phyloP scores from a whole-genome alignment of 163 green algal species.

The Trebouxiophyceae sp. region DNA sequence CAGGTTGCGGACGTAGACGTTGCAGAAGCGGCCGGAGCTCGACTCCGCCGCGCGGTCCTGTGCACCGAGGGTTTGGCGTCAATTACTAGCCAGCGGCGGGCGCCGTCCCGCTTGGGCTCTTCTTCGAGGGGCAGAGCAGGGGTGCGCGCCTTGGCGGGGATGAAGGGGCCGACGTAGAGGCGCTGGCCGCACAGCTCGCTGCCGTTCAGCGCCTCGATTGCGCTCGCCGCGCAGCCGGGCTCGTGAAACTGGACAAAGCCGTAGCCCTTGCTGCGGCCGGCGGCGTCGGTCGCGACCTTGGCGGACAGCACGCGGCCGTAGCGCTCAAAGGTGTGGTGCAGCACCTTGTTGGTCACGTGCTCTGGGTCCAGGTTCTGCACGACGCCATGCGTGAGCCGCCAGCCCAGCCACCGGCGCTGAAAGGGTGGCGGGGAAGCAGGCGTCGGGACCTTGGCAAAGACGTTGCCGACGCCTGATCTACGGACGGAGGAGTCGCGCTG shows the following conservation, averaged over 20 bases:
- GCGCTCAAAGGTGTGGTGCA: slow-evolving; percentile 93
- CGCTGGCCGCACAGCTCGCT: slow-evolving; percentile 4
- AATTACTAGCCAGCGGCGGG: no score
- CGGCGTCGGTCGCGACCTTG: slow-evolving; percentile 68
- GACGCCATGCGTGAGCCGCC: neutral
- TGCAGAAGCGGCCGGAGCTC: slow-evolving; percentile 60
- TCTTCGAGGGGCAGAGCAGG: no score
- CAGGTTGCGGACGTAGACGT: slow-evolving; percentile 91
- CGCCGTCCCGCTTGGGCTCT: no score
- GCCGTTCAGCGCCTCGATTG: slow-evolving; percentile 2
- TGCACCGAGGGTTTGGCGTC: no score
- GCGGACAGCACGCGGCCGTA: slow-evolving; percentile 91
- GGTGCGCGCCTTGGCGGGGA: slow-evolving; percentile 68
- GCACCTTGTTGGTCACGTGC: slow-evolving; percentile 88
- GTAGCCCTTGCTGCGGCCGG: slow-evolving; percentile 63
- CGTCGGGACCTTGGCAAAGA: slow-evolving; percentile 89
- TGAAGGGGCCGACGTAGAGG: slow-evolving; percentile 87
- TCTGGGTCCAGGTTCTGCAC: slow-evolving; percentile 81
- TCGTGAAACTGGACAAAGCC: slow-evolving; percentile 73
- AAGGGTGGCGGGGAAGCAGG: neutral
- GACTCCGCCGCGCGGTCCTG: neutral
- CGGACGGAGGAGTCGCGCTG: slow-evolving; percentile 83
- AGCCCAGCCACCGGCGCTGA: neutral
- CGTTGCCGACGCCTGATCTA: slow-evolving; percentile 82
- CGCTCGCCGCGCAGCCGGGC: slow-evolving; percentile 26